Conservation (phyloP, 495 filamentous ascomycete species). For the Penicillium flavigenum region DNA sequence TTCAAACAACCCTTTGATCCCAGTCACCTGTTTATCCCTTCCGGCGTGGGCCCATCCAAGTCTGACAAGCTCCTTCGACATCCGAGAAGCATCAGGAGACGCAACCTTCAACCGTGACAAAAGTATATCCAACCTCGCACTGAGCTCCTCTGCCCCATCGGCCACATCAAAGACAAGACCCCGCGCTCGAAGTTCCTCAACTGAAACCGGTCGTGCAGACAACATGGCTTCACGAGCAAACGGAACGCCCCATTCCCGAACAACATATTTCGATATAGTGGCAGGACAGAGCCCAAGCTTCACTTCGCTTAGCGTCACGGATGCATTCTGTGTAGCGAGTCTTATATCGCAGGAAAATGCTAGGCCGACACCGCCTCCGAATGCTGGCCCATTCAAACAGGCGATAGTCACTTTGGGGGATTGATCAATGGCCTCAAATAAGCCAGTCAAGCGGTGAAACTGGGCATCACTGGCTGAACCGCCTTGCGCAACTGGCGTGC, state of each 20-base stretch:
- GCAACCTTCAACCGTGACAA: slow-evolving; percentile 15
- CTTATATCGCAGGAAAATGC: slow-evolving; percentile 41
- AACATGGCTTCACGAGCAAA: slow-evolving; percentile 35
- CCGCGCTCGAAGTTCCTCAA: slow-evolving; percentile 20
- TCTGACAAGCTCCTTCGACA: slow-evolving; percentile 27
- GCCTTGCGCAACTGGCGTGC: slow-evolving; percentile 21
- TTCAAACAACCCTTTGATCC: slow-evolving; percentile 21
- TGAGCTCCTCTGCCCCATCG: too few species aligned
- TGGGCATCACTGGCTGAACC: slow-evolving; percentile 17
- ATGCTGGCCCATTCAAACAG: slow-evolving; percentile 36
- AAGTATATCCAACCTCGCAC: too few species aligned
- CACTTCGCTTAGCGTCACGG: slow-evolving; percentile 35
- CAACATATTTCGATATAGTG: slow-evolving; percentile 36
- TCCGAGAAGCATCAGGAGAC: slow-evolving; percentile 23
- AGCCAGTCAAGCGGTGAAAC: slow-evolving; percentile 21
- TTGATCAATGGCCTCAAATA: slow-evolving; percentile 34
- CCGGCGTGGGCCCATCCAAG: slow-evolving; percentile 26
- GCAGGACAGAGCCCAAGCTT: slow-evolving; percentile 35
- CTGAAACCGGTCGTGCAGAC: slow-evolving; percentile 27
- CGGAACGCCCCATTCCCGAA: slow-evolving; percentile 30
- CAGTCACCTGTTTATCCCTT: slow-evolving; percentile 12
- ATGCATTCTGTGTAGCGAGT: slow-evolving; percentile 19
- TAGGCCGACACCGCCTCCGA: slow-evolving; percentile 41
- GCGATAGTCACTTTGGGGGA: slow-evolving; percentile 41
- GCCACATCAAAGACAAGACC: too few species aligned